Percentiles rank a stretch among this genome's conserved stretches.
These are phyloP conservation scores for Globisporangium nodosum DNA, from an alignment of 352 stramenopile genomes.

Conservation along the genomic window DNA sequence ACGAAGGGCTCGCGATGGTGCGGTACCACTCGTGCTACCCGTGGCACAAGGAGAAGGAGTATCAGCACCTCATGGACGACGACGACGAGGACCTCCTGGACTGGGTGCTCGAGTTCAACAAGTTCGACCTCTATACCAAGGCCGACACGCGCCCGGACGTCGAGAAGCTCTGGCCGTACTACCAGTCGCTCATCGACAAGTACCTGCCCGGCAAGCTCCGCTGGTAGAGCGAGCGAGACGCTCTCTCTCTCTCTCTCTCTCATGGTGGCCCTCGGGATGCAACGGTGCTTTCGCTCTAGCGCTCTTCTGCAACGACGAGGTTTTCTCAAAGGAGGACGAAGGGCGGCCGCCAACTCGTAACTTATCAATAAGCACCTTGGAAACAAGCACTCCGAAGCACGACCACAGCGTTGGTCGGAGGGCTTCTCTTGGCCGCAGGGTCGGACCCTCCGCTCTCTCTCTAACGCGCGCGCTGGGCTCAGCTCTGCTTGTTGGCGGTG, in stretches of 20 bases:
- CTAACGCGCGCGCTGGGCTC: slow-evolving; percentile 3
- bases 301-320: too few species aligned
- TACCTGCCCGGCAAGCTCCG: slow-evolving; percentile 75
- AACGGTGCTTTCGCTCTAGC: too few species aligned
- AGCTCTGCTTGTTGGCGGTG: slow-evolving; percentile 68
- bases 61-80: slow-evolving; percentile 83
- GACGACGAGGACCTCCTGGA: slow-evolving; percentile 84
- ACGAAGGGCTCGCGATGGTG: slow-evolving; percentile 91
- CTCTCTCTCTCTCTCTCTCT: too few species aligned
- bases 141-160: slow-evolving; percentile 73
- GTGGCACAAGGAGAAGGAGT: slow-evolving; percentile 92
- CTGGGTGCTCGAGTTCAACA: slow-evolving; percentile 92
- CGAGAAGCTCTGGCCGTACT: slow-evolving; percentile 89
- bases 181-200: slow-evolving; percentile 89
- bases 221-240: slow-evolving; percentile 35
- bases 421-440: background rate
- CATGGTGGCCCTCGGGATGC: too few species aligned
- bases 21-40: slow-evolving; percentile 93
- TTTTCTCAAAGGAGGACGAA: too few species aligned
- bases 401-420: too few species aligned
- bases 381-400: too few species aligned
- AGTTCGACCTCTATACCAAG: slow-evolving; percentile 94
- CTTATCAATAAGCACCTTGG: too few species aligned
- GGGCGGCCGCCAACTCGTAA: too few species aligned
- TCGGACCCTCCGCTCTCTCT: background rate